phyloP scores from a whole-genome alignment of 2,329 filamentous ascomycete species.

The Aspergillus novofumigatus region DNA sequence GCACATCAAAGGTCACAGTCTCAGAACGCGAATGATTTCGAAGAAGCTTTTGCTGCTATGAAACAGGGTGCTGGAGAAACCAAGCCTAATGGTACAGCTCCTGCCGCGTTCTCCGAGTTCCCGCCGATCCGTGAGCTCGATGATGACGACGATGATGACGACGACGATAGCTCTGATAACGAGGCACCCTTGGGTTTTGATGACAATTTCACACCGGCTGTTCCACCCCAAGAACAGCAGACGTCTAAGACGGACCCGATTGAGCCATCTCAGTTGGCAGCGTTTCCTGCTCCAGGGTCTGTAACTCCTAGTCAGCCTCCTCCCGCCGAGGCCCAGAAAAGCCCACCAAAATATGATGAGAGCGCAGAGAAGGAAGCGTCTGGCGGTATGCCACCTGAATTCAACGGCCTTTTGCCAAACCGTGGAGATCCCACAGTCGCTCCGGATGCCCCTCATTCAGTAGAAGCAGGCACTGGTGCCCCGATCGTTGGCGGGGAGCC shows the following conservation, averaged over 20 bases:
- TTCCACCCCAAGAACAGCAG: slow-evolving; percentile 32
- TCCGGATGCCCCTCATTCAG: slow-evolving; percentile 37
- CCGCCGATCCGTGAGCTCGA: slow-evolving; percentile 88
- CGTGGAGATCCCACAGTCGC: slow-evolving; percentile 37
- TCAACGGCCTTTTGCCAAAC: slow-evolving; percentile 37
- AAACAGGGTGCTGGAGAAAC: slow-evolving; percentile 47
- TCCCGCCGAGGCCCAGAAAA: slow-evolving; percentile 54
- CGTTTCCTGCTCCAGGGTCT: slow-evolving; percentile 39
- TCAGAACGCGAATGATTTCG: slow-evolving; percentile 45
- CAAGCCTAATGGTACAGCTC: slow-evolving; percentile 25
- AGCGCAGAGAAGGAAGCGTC: slow-evolving; percentile 20
- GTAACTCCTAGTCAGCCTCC: slow-evolving; percentile 40
- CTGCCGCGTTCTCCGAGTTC: slow-evolving; percentile 61
- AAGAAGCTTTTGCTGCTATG: slow-evolving; percentile 45
- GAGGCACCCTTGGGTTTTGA: slow-evolving; percentile 70
- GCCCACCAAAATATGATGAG: slow-evolving; percentile 46
- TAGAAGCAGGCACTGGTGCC: slow-evolving; percentile 33
- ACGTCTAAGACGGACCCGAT: slow-evolving; percentile 28
- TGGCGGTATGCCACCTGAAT: slow-evolving; percentile 34
- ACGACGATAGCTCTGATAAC: slow-evolving; percentile 70
- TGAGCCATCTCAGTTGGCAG: slow-evolving; percentile 34
- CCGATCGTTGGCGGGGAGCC: slow-evolving; percentile 35
- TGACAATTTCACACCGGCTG: slow-evolving; percentile 78
- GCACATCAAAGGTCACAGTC: slow-evolving; percentile 43
- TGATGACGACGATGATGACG: slow-evolving; percentile 65